Evolutionary conservation across 1,284 basidiomycete species (phyloP).

Genomic region (Rhodotorula sp.): DNA sequence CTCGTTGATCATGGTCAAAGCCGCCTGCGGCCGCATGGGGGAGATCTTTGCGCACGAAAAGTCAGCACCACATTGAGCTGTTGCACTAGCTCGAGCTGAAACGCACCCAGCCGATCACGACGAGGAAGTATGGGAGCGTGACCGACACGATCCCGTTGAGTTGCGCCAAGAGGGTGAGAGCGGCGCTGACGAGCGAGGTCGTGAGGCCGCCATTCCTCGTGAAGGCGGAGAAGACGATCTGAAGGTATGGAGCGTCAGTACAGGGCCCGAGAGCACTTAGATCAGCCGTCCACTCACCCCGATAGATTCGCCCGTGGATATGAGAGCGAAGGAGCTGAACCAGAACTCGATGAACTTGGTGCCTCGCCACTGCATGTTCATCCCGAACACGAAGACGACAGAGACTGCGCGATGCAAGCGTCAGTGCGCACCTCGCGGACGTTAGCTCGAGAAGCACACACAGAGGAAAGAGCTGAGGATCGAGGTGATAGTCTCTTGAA

Average conservation of each 20-base stretch:
- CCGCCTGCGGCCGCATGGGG: conserved; percentile 46
- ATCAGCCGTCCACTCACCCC: conserved; percentile 38
- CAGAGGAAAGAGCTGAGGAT: conserved; percentile 46
- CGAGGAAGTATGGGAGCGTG: conserved; percentile 51
- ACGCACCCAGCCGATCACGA: conserved; percentile 48
- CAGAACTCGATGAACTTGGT: conserved; percentile 53
- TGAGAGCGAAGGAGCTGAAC: conserved; percentile 50
- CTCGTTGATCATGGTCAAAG: conserved; percentile 54
- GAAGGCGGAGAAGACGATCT: conserved; percentile 45
- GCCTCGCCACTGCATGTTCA: conserved; percentile 51
- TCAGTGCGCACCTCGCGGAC: background rate
- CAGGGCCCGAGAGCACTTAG: background rate
- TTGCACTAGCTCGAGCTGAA: background rate
- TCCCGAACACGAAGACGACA: conserved; percentile 40
- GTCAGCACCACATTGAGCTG: background rate
- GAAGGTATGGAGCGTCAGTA: conserved; percentile 17
- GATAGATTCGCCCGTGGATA: conserved; percentile 51
- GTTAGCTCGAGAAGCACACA: background rate
- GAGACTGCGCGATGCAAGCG: conserved; percentile 9
- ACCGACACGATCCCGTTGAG: conserved; percentile 52
- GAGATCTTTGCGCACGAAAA: conserved; percentile 28
- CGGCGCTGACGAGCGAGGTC: conserved; percentile 50
- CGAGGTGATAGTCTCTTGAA: conserved; percentile 52
- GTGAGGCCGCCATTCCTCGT: conserved; percentile 44
- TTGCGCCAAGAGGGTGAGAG: conserved; percentile 46